phyloP scores from a whole-genome alignment of 192 early-diverging fungal genomes.

The Linnemannia schmuckeri region DNA sequence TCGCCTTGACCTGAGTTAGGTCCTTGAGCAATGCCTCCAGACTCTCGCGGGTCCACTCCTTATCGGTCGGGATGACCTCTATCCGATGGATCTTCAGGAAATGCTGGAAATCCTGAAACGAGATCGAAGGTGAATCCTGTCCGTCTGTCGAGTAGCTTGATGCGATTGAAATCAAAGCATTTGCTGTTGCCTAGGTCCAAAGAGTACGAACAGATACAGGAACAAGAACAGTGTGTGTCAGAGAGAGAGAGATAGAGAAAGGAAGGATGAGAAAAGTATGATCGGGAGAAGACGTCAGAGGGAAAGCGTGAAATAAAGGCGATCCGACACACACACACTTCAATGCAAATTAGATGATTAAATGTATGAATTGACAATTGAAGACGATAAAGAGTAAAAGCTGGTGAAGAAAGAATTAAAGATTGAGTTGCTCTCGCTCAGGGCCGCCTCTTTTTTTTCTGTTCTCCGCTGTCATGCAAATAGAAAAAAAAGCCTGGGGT shows the following conservation, averaged over 20 bases:
- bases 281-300: neutral
- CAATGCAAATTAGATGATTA: neutral
- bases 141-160: slow-evolving; percentile 34
- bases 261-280: slow-evolving; percentile 1
- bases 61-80: slow-evolving; percentile 51
- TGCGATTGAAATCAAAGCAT: slow-evolving; percentile 50
- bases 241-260: slow-evolving; percentile 7
- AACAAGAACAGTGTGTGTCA: neutral
- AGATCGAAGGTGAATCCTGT: slow-evolving; percentile 50
- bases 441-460: neutral
- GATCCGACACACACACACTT: neutral
- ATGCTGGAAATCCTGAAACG: slow-evolving; percentile 53
- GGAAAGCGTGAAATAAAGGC: neutral
- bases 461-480: neutral
- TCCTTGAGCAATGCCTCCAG: slow-evolving; percentile 40
- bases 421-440: neutral
- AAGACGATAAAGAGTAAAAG: neutral
- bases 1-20: slow-evolving; percentile 34
- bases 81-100: slow-evolving; percentile 55
- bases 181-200: slow-evolving; percentile 36
- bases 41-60: slow-evolving; percentile 48
- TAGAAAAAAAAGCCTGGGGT: neutral
- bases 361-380: neutral
- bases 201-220: neutral
- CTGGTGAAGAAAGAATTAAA: neutral